A percentile compares a stretch with the other conserved stretches of the same genome.
Evolutionary conservation across 139 green algal species (phyloP).

Genomic region (Picochlorum sp.): DNA sequence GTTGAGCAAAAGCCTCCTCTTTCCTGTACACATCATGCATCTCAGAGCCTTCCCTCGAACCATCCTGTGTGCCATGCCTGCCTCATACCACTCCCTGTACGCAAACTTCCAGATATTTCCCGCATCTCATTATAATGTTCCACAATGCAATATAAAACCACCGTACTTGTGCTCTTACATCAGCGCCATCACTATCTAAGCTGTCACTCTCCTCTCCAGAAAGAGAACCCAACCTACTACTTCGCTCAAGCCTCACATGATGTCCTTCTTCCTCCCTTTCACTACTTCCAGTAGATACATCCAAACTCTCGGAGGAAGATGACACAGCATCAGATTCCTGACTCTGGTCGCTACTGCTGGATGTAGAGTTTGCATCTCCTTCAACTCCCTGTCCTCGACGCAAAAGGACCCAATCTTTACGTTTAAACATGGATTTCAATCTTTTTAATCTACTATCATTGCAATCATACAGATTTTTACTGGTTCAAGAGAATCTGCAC

Average conservation of each 20-base stretch:
- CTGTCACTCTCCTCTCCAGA: not conserved
- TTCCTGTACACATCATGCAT: constrained; percentile 23
- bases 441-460: not conserved
- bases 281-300: not conserved
- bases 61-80: too few species aligned
- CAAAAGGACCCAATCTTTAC: constrained; percentile 1
- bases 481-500: not conserved
- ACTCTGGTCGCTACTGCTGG: not conserved
- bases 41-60: constrained; percentile 18
- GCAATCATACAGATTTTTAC: not conserved
- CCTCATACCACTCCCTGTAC: too few species aligned
- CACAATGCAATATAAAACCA: too few species aligned
- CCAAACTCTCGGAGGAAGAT: not conserved
- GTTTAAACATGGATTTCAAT: not conserved
- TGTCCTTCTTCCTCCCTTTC: constrained; percentile 3
- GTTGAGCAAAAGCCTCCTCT: constrained; percentile 25
- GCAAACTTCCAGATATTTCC: too few species aligned
- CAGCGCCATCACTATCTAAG: not conserved
- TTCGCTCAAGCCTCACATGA: not conserved
- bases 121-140: too few species aligned
- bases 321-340: not conserved
- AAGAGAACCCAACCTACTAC: constrained; percentile 10
- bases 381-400: not conserved
- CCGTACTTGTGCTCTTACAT: too few species aligned
- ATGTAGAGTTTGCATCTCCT: not conserved